A percentile compares a stretch with the other conserved stretches of the same genome.
Evolutionary conservation across 768 basidiomycete genomes (phyloP).

Genomic region (Podaxis rugospora): DNA sequence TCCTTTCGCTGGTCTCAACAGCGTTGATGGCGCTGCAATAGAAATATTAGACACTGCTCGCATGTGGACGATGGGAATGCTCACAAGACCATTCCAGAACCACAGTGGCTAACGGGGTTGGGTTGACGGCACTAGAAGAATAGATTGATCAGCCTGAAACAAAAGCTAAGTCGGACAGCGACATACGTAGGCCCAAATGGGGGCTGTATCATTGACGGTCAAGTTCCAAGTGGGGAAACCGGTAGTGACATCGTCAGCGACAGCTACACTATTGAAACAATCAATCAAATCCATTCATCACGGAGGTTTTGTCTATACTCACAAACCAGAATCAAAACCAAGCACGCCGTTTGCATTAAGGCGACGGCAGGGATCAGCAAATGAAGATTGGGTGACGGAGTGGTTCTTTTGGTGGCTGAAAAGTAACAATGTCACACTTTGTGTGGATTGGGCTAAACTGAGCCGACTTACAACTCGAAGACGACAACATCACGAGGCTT

Average conservation of each 20-base stretch:
- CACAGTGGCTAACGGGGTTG: constrained; percentile 37
- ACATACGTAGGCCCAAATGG: constrained; percentile 54
- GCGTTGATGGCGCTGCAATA: constrained; percentile 49
- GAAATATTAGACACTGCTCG: not conserved
- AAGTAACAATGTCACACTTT: constrained; percentile 5
- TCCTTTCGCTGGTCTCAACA: constrained; percentile 41
- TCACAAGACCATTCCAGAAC: constrained; percentile 53
- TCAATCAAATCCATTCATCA: not conserved
- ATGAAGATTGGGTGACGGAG: constrained; percentile 59
- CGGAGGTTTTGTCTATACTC: constrained; percentile 17
- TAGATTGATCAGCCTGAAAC: not conserved
- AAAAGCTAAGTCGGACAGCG: not conserved
- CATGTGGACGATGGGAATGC: constrained; percentile 12
- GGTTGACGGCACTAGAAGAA: constrained; percentile 35
- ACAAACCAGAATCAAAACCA: constrained; percentile 60
- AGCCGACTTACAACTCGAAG: constrained; percentile 52
- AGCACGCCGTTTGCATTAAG: constrained; percentile 33
- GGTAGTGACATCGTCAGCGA: constrained; percentile 34
- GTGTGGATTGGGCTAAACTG: not conserved
- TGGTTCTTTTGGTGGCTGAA: constrained; percentile 63
- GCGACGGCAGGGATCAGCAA: constrained; percentile 53
- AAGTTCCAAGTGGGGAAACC: constrained; percentile 51
- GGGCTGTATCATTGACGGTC: constrained; percentile 54
- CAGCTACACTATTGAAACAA: constrained; percentile 27
- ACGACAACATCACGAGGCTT: constrained; percentile 48